A percentile compares a stretch with the other conserved stretches of the same genome.
Conservation (phyloP, 306 rosid species). For the Ammopiptanthus mongolicus region DNA sequence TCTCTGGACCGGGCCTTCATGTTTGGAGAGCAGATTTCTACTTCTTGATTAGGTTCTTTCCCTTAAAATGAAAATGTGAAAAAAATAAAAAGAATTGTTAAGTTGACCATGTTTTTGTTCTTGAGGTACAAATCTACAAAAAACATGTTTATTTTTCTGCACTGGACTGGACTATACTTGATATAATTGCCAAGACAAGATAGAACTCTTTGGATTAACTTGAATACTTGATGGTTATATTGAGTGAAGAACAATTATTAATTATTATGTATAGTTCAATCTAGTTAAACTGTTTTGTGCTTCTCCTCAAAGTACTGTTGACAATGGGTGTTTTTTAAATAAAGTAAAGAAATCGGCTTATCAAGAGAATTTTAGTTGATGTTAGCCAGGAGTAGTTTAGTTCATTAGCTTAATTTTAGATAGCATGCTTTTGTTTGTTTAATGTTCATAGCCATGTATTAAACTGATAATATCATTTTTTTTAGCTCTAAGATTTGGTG, state of each 20-base stretch:
- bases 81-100: not conserved
- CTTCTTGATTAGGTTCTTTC: not conserved
- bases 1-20: not conserved
- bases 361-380: not conserved
- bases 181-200: not conserved
- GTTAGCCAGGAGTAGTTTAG: not conserved
- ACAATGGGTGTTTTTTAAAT: not conserved
- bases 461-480: not conserved
- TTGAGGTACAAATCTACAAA: not conserved
- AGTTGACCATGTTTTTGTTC: not conserved
- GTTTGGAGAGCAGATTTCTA: not conserved
- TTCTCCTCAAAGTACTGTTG: not conserved
- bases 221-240: not conserved
- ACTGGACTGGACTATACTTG: not conserved
- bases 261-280: not conserved
- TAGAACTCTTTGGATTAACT: not conserved
- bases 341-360: not conserved
- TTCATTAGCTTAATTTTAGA: not conserved
- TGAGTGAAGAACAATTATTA: not conserved
- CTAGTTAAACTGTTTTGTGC: not conserved
- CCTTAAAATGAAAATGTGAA: not conserved
- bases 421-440: constrained; percentile 3
- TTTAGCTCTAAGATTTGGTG: not conserved
- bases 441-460: not conserved
- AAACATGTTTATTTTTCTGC: not conserved